Conservation (phyloP, 768 basidiomycete species). For the Galerina sulciceps region DNA sequence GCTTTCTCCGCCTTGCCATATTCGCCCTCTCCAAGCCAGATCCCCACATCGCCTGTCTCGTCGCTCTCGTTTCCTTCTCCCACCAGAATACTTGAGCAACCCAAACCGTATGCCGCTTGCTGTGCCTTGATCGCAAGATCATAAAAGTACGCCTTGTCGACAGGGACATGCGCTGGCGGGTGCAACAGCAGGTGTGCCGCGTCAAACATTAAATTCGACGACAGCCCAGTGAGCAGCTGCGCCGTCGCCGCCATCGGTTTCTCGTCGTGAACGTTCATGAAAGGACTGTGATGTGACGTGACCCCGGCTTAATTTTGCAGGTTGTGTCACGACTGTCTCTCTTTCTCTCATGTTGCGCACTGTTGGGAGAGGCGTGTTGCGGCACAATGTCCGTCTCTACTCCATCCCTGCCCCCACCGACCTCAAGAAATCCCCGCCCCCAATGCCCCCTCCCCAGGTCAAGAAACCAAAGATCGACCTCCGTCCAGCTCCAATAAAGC, state of each 20-base stretch:
- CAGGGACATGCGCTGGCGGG: background rate
- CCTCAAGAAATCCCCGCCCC: conserved; percentile 10
- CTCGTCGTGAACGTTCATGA: background rate
- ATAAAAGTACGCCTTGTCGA: conserved; percentile 25
- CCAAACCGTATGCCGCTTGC: conserved; percentile 39
- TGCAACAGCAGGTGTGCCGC: conserved; percentile 22
- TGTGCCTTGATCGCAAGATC: conserved; percentile 43
- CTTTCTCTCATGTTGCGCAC: background rate
- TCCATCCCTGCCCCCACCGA: conserved; percentile 19
- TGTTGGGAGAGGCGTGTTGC: conserved; percentile 1
- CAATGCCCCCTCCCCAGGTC: conserved; percentile 33
- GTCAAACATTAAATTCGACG: conserved; percentile 12
- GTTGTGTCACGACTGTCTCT: background rate
- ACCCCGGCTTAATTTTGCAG: background rate
- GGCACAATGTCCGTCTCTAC: conserved; percentile 18
- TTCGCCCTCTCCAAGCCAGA: conserved; percentile 54
- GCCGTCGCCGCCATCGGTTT: conserved; percentile 15
- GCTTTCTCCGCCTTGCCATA: conserved; percentile 30
- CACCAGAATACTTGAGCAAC: conserved; percentile 56
- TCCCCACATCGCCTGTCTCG: conserved; percentile 54
- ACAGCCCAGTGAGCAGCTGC: conserved; percentile 1
- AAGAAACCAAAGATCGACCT: conserved; percentile 60
- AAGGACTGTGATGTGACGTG: no score
- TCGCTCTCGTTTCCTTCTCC: conserved; percentile 61
- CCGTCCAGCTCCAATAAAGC: conserved; percentile 62